Evolutionary conservation across 139 green algal genomes (phyloP), one percentile per base, ranked within the genome.

Genomic region (Chlorella ohadii): DNA sequence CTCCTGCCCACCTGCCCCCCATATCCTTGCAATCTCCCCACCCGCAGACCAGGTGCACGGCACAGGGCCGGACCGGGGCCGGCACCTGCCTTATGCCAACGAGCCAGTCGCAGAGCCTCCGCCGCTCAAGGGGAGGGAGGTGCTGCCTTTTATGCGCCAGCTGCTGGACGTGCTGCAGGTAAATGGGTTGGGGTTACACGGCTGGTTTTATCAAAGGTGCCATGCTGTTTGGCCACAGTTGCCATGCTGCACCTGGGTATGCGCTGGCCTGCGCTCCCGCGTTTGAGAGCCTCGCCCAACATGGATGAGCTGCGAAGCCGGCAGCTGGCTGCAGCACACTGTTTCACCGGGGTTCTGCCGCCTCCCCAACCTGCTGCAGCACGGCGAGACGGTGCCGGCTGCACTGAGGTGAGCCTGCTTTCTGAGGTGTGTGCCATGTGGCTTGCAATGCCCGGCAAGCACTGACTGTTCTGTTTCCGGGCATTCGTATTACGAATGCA

Each of bases 341-440:
- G 44, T 6, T 51, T 51, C 44, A 22, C 51, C 51, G 15, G 12
- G 15, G 2, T 23, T 59, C 51, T 22, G 3, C 2, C 51, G 19
- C 11, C 51, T 2, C 51, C 22, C 51, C 9, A 76, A 78, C 34
- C 77, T 93, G 87, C 84, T 93, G 67, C 68, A 64, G 83, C 78
- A 82, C 12, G 87, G 87, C 31, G 90, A 93, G 81, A 87, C 61
- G 7, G 85, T 91, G 39, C 71, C 91, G 39, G 83, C 79, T 1
- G 90, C 80, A 9, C 80, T 93, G 36, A 55, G 90, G 74, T 68
- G 82, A 56, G 65, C 89, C 7, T 51, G 44, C 44, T 16, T 9
- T 51, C 44, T 51, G n/a, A n/a, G n/a, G n/a, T n/a, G n/a, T n/a
- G n/a, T n/a, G n/a, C n/a, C n/a, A n/a, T n/a, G n/a, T n/a, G n/a